Conservation (phyloP, 495 filamentous ascomycete genomes). For the Aspergillus avenaceus region DNA sequence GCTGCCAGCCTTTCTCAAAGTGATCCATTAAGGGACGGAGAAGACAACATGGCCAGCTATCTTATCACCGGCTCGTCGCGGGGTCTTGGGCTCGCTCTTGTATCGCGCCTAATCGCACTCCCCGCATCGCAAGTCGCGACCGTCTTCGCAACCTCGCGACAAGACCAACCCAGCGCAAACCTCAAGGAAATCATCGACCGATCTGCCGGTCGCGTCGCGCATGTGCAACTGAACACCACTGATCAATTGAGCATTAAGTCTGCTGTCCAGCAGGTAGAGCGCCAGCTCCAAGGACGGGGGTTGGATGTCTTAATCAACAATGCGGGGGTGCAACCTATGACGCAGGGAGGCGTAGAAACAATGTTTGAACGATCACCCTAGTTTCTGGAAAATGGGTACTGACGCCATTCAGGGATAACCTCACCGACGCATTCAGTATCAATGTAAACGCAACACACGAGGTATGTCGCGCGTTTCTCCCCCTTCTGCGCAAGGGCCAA, state of each 20-base stretch:
- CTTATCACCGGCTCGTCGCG: conserved; percentile 39
- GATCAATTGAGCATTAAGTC: conserved; percentile 18
- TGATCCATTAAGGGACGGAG: no score
- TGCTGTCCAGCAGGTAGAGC: conserved; percentile 23
- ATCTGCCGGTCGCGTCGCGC: conserved; percentile 19
- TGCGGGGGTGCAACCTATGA: conserved; percentile 25
- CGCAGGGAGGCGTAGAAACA: conserved; percentile 15
- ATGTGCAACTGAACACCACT: conserved; percentile 29
- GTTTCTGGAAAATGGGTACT: no score
- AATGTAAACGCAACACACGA: conserved; percentile 36
- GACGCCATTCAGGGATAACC: conserved; percentile 33
- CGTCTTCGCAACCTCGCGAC: conserved; percentile 29
- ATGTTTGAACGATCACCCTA: no score
- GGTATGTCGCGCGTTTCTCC: conserved; percentile 32
- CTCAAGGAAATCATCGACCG: conserved; percentile 22
- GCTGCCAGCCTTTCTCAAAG: no score
- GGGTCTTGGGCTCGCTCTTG: conserved; percentile 38
- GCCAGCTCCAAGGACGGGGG: conserved; percentile 21
- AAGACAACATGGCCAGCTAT: conserved; percentile 23
- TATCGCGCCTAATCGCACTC: conserved; percentile 21
- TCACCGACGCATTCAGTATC: conserved; percentile 25
- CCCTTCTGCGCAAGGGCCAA: conserved; percentile 30
- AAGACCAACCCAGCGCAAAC: conserved; percentile 8
- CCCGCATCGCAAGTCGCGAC: conserved; percentile 22
- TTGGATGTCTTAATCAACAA: conserved; percentile 43